Evolutionary conservation across 805 yeast species (phyloP), one percentile per base, ranked within the genome.

Genomic region (Barnettozyma wickerhamii): DNA sequence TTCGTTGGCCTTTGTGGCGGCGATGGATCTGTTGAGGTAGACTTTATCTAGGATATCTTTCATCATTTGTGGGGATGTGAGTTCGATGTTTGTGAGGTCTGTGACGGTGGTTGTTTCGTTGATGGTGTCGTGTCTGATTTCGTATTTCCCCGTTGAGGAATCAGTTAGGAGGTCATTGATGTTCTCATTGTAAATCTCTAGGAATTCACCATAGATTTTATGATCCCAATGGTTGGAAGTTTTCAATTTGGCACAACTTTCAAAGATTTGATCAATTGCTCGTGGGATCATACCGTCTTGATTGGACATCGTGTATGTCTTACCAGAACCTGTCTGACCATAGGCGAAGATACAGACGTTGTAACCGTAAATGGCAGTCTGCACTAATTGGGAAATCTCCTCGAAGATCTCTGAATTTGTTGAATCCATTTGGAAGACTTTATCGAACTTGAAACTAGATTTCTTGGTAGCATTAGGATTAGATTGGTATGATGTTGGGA

Each of bases 281-380:
- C 76, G 68, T 1, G 95, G 88, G 26, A 89, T 87, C 68, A 91
- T 77, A 13, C 99, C 98, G 53, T 82, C 83, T 1, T 61, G 53
- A 19, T 72, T 65, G 2, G 89, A 74, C 98, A 91, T 93, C 0
- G 99, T 93, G 59, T 64, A 81, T 0, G 98, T 91, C 58, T 91
- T 91, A 4, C 99, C 99, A 0, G 97, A 83, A 0, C 93, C 96
- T 0, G 99, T 93, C 62, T 91, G 99, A 1, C 99, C 99, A 59
- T 93, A 91, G 0, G 98, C 95, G 66, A 91, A 88, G 2, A 93
- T 86, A 60, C 97, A 89, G 3, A 89, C 96, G 51, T 88, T 88
- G 55, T 71, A 80, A 0, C 99, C 99, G 62, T 91, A 95, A 12
- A 90, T 60, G 1, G 95, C 79, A 66, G 75, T 87, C 59, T 88